Evolutionary conservation across 352 stramenopile genomes (phyloP).

Genomic region (Phytophthora litchii): DNA sequence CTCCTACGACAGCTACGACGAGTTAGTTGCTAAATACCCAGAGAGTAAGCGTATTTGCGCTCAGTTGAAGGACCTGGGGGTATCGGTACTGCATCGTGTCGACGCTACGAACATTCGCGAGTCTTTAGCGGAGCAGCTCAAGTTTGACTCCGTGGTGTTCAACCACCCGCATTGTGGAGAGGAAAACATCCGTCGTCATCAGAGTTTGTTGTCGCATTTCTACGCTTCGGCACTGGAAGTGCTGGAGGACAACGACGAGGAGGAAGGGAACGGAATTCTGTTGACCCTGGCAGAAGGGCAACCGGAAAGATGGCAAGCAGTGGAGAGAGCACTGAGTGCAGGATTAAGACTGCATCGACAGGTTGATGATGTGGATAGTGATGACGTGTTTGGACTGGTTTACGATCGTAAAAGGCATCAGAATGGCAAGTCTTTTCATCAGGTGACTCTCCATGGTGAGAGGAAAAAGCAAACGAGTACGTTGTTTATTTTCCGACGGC

Average conservation of each 20-base stretch:
- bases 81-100: constrained; percentile 57
- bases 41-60: constrained; percentile 45
- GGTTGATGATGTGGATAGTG: constrained; percentile 54
- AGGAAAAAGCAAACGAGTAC: constrained; percentile 69
- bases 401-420: constrained; percentile 90
- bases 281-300: constrained; percentile 81
- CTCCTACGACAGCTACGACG: constrained; percentile 68
- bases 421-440: constrained; percentile 88
- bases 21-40: constrained; percentile 71
- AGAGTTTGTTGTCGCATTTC: constrained; percentile 91
- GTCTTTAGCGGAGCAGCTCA: constrained; percentile 32
- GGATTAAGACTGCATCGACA: constrained; percentile 54
- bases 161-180: constrained; percentile 94
- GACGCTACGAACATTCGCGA: constrained; percentile 69
- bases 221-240: constrained; percentile 74
- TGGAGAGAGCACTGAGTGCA: constrained; percentile 47
- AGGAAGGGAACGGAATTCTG: constrained; percentile 41
- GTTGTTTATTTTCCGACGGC: constrained; percentile 60
- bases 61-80: constrained; percentile 50
- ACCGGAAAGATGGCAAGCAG: constrained; percentile 75
- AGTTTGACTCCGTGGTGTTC: constrained; percentile 91
- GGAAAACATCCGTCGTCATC: constrained; percentile 89
- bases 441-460: constrained; percentile 73
- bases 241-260: constrained; percentile 22
- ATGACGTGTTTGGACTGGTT: constrained; percentile 38